A percentile compares a stretch with the other conserved stretches of the same genome.
These are phyloP conservation scores for Penicillium malachiteum DNA, from an alignment of 495 filamentous ascomycete genomes.

Conservation along the genomic window DNA sequence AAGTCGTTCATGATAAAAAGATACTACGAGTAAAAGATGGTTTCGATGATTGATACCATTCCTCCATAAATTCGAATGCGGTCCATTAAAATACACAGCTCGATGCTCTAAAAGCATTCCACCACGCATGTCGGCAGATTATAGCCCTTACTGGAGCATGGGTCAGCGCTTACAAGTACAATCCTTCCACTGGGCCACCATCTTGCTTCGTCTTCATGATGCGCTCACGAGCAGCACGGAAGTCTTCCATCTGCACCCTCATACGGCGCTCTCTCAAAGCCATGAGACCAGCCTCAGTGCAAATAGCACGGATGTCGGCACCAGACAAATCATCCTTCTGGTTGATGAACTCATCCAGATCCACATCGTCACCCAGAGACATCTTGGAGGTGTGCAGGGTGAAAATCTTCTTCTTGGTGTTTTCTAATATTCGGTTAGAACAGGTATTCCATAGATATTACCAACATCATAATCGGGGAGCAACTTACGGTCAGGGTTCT, in stretches of 20 bases:
- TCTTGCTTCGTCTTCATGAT: conserved; percentile 99
- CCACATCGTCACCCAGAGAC: conserved; percentile 91
- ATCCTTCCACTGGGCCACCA: conserved; percentile 87
- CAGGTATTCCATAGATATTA: not conserved
- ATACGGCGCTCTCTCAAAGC: conserved; percentile 93
- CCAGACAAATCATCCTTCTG: conserved; percentile 98
- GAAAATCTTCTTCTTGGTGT: conserved; percentile 99
- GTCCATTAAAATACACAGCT: conserved; percentile 33
- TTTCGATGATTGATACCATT: conserved; percentile 13
- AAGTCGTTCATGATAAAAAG: no score
- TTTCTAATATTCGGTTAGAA: conserved; percentile 58
- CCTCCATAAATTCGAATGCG: conserved; percentile 11
- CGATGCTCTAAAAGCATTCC: conserved; percentile 12
- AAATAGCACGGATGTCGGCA: conserved; percentile 98
- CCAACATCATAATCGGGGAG: not conserved
- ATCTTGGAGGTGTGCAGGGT: conserved; percentile 99
- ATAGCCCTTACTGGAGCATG: not conserved
- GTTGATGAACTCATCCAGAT: conserved; percentile 96
- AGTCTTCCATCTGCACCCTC: conserved; percentile 99
- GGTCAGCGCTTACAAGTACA: conserved; percentile 78
- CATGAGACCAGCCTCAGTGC: conserved; percentile 94
- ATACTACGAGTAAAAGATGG: no score
- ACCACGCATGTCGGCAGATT: conserved; percentile 2
- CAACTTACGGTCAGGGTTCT: conserved; percentile 90
- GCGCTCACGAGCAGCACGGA: conserved; percentile 85